Conservation (phyloP, 768 basidiomycete species). For the Hericium erinaceus region DNA sequence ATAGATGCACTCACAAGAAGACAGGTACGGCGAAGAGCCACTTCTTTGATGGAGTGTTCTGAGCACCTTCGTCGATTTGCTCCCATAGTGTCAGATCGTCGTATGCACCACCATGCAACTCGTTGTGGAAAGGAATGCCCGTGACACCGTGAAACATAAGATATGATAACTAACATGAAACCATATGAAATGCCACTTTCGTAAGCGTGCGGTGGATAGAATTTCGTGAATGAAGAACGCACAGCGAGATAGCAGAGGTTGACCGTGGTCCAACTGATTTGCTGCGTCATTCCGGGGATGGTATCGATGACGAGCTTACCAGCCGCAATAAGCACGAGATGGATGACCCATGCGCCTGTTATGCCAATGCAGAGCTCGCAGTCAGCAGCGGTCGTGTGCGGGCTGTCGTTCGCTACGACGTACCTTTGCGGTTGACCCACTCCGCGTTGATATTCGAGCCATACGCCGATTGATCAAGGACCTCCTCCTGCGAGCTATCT, state of each 20-base stretch:
- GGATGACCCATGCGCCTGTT: slow-evolving; percentile 95
- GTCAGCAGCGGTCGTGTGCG: not conserved
- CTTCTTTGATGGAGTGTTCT: slow-evolving; percentile 97
- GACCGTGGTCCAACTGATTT: slow-evolving; percentile 92
- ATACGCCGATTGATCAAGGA: slow-evolving; percentile 72
- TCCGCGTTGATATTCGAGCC: slow-evolving; percentile 73
- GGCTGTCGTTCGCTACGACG: slow-evolving; percentile 6
- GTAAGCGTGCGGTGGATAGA: not conserved
- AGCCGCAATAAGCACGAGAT: slow-evolving; percentile 81
- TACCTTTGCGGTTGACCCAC: slow-evolving; percentile 93
- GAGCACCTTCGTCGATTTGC: slow-evolving; percentile 97
- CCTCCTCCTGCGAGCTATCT: slow-evolving; percentile 63
- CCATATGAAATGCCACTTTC: not conserved
- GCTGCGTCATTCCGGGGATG: slow-evolving; percentile 87
- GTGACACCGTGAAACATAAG: slow-evolving; percentile 99
- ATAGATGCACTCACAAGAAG: slow-evolving; percentile 53
- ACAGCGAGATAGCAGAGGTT: slow-evolving; percentile 88
- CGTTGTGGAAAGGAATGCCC: slow-evolving; percentile 89
- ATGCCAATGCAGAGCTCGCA: not conserved
- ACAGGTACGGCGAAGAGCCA: slow-evolving; percentile 91
- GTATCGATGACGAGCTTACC: slow-evolving; percentile 93
- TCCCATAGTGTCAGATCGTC: slow-evolving; percentile 98
- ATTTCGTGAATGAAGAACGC: slow-evolving; percentile 23
- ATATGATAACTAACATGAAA: slow-evolving; percentile 68
- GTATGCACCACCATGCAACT: slow-evolving; percentile 85